Evolutionary conservation across 2,329 filamentous ascomycete genomes (phyloP).

Genomic region (Paraphaeosphaeria minitans): DNA sequence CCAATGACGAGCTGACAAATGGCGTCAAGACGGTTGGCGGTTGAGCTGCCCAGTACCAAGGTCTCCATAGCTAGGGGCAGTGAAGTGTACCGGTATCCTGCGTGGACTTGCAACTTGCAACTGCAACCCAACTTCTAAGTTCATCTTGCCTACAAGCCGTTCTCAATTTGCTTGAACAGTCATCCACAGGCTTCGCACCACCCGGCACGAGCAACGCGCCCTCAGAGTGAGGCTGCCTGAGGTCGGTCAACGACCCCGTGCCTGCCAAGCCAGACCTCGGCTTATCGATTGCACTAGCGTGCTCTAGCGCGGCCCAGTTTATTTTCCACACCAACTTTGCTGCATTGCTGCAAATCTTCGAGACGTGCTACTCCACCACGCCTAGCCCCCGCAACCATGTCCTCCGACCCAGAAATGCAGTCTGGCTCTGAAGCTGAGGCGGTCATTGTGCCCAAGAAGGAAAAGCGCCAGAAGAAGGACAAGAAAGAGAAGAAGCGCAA

Average conservation of each 20-base stretch:
- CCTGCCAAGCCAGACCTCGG: conserved; percentile 3
- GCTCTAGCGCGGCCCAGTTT: neutral
- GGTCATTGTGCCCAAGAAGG: conserved; percentile 23
- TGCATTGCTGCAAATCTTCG: conserved; percentile 3
- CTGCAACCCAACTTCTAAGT: too few species aligned
- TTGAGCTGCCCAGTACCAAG: neutral
- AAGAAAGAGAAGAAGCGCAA: conserved; percentile 37
- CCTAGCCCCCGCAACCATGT: neutral
- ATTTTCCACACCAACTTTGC: conserved; percentile 6
- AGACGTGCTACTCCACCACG: neutral
- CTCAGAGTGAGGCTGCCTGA: conserved; percentile 2
- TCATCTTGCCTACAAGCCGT: neutral
- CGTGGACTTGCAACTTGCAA: too few species aligned
- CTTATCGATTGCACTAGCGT: neutral
- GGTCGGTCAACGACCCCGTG: neutral
- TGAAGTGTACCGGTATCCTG: too few species aligned
- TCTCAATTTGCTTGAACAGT: neutral
- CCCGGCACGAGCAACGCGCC: neutral
- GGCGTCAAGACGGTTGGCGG: neutral
- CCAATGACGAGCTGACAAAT: neutral
- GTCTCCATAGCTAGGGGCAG: neutral
- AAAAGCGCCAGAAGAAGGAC: conserved; percentile 33
- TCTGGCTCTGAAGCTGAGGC: conserved; percentile 13
- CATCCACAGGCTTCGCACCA: neutral
- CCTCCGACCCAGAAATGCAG: neutral